phyloP scores from a whole-genome alignment of 495 filamentous ascomycete genomes.

The Delitschia confertaspora region DNA sequence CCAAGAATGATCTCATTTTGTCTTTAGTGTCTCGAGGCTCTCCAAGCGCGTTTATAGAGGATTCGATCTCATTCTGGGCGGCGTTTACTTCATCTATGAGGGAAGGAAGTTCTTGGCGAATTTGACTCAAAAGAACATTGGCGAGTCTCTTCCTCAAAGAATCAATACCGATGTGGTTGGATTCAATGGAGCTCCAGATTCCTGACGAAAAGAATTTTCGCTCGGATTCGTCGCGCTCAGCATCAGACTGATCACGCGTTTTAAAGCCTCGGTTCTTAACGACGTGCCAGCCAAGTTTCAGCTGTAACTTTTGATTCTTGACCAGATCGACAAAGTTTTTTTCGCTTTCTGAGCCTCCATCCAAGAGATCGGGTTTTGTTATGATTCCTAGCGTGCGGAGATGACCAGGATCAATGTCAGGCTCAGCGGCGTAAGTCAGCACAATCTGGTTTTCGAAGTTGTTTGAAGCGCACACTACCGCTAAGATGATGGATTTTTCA shows the following conservation, averaged over 20 bases:
- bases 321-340: conserved; percentile 21
- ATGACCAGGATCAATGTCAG: conserved; percentile 23
- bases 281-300: conserved; percentile 32
- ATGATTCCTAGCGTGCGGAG: conserved; percentile 32
- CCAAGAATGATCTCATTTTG: conserved; percentile 2
- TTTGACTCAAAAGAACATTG: conserved; percentile 48
- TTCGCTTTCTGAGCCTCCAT: conserved; percentile 26
- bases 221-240: conserved; percentile 36
- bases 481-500: conserved; percentile 28
- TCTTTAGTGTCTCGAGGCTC: background rate
- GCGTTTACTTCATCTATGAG: conserved; percentile 42
- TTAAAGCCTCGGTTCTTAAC: conserved; percentile 27
- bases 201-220: conserved; percentile 40
- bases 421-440: conserved; percentile 14
- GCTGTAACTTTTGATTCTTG: conserved; percentile 16
- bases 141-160: conserved; percentile 46
- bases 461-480: conserved; percentile 29
- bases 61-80: background rate
- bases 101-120: conserved; percentile 47
- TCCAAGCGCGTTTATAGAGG: conserved; percentile 4
- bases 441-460: conserved; percentile 30
- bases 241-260: conserved; percentile 3
- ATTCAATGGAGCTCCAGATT: conserved; percentile 40
- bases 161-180: conserved; percentile 41
- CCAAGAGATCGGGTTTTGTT: conserved; percentile 33